Conservation (phyloP, 495 filamentous ascomycete genomes). For the Annulohypoxylon stygium region DNA sequence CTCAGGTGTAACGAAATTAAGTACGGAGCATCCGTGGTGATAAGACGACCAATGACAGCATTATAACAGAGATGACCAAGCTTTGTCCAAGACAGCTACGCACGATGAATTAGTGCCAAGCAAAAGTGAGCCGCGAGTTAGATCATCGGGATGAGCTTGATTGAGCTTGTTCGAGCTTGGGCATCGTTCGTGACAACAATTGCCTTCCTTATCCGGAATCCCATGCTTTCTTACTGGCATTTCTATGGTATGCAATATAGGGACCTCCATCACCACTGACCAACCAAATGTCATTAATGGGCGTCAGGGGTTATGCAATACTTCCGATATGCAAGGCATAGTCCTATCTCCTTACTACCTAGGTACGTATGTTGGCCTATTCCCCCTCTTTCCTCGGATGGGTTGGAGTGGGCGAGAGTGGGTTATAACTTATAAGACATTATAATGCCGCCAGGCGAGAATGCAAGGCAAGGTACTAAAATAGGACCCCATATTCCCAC, state of each 20-base stretch:
- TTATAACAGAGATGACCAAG: conserved; percentile 18
- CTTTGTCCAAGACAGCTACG: conserved; percentile 12
- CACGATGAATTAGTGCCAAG: conserved; percentile 13
- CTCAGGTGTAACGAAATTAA: conserved; percentile 30
- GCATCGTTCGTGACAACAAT: background rate
- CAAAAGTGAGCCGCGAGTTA: conserved; percentile 26
- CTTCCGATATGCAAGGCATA: conserved; percentile 33
- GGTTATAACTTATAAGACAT: conserved; percentile 16
- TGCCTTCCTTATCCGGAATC: conserved; percentile 40
- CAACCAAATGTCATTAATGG: conserved; percentile 33
- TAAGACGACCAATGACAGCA: conserved; percentile 21
- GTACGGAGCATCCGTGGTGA: background rate
- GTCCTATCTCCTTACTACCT: background rate
- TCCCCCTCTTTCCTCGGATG: no score
- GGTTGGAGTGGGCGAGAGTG: background rate
- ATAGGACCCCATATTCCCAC: conserved; percentile 27
- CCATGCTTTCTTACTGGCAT: conserved; percentile 12
- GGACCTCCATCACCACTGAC: conserved; percentile 17
- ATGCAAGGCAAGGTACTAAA: conserved; percentile 4
- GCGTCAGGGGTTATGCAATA: conserved; percentile 20
- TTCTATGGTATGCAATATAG: conserved; percentile 10
- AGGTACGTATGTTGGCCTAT: background rate
- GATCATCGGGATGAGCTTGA: conserved; percentile 8
- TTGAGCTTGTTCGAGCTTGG: conserved; percentile 19
- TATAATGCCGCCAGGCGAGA: conserved; percentile 21